Base-by-base conservation (phyloP, 2,329 filamentous ascomycete genomes). In the Exophiala viscosa region DNA sequence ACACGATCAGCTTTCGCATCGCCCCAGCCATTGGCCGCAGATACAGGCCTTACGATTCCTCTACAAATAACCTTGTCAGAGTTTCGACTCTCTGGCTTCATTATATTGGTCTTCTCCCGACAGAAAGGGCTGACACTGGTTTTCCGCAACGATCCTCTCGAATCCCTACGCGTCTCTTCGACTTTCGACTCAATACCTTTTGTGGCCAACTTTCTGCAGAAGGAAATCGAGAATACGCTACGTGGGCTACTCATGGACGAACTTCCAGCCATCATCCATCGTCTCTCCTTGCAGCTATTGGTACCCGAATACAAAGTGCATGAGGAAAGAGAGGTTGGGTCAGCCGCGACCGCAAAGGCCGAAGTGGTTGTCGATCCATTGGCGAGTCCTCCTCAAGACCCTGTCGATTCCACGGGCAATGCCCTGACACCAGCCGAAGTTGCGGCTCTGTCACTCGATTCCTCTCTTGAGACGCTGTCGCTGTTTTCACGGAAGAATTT, bases 101-200 rank as follows among this genome's bases (percentile, higher is more conserved):
- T 99, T 62, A 96, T 99, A 53, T 73, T 99, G 45, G 93, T 99
- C 57, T 99, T 99, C 69, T 97, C 92, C 2, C 92, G 90, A 68
- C 90, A 96, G 73, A 99, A 99, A 69, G 93, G 93, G 15, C 80
- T 99, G 52, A 99, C 93, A 1, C 79, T 99, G 43, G 93, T 99
- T 40, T 99, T 99, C 70, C 86, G 93, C 64, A 97, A 99, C 80
- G 93, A 99, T 68, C 93, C 93, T 3, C 83, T 99, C 57, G 93
- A 99, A 69, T 96, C 92, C 3, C 84, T 99, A 65, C 97, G 96
- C 75, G 93, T 99, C 61, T 97, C 92, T 1, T 97, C 92, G 62
- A 99, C 93, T 40, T 99, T 99, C 71, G 93, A 99, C 74, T 96
- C 92, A 10, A 99, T 99, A 65, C 92, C 93, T 40, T 99, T 99